Base-by-base conservation (phyloP, 176 grass and related monocot species). In the Hordeum marinum region DNA sequence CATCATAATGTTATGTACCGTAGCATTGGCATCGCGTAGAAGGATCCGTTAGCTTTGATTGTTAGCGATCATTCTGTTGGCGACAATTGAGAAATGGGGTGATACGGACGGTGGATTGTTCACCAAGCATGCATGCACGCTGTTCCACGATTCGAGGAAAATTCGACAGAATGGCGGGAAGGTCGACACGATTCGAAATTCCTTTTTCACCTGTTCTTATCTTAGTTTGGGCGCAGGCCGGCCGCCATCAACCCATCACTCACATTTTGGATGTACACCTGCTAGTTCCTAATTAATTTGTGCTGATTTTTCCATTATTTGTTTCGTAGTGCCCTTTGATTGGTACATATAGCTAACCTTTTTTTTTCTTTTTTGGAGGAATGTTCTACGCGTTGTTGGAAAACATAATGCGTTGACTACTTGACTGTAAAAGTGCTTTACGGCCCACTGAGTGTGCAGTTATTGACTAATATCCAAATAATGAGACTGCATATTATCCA, bases 11-110 rank as follows among this genome's bases (percentile, higher is more conserved):
- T 13, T 37, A 25, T 48, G 70, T 8, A 65, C 61, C 42, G 86
- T 69, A 45, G 36, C 71, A 25, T 77, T 27, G 41, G 29, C 39
- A 60, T 83, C 54, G 75, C 54, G 31, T 88, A 76, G 81, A 88
- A 88, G 80, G 39, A 83, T 84, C 23, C 3, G 37, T 73, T 58
- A 8, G 32, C 55, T 61, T 79, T 31, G 8, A 21, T 32, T 48
- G 67, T 34, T 67, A 67, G 42, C 26, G 1, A 80, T 54, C 64
- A 66, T 50, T 17, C 18, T 31, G 72, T 31, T 74, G 71, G 41
- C 24, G 1, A 18, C 69, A 45, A 27, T 72, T 73, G 12, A 27
- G 6, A 73, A 74, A 48, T 48, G 71, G 71, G 1, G 5, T 0
- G 21, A 71, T 43, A 8, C 37, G 42, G 42, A 48, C 41, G 70